Base-by-base conservation (phyloP, 768 basidiomycete genomes). In the Lentinus tigrinus region DNA sequence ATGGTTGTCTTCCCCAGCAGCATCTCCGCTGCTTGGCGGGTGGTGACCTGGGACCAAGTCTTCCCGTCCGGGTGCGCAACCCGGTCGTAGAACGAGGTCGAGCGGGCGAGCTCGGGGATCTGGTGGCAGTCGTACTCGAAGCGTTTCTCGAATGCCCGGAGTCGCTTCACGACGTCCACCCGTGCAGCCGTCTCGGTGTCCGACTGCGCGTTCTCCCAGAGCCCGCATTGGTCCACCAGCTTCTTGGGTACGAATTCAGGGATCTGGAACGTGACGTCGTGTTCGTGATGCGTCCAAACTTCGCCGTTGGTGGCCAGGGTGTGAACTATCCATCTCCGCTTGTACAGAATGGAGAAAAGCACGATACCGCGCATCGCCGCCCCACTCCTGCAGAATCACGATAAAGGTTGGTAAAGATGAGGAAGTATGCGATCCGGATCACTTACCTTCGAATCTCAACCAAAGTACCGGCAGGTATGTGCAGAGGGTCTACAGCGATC, bases 191-290 rank as follows among this genome's bases (percentile, higher is more conserved):
- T 69, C 57, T 88, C 72, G 8, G 19, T 24, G 21, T 59, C 61
- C n/a, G 36, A 24, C 3, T 28, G 42, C 0, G 80, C 69, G 23
- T 67, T 54, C 0, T 62, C 63, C 1, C 64, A 56, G 0, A 42
- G 40, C 1, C 86, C 85, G 65, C 85, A 87, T 31, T 83, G 77
- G 36, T 62, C 61, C 0, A 78, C 74, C 8, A 85, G 73, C 58
- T 81, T 76, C 40, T 58, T 50, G 14, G 81, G 67, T 24, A 83
- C 72, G 64, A 88, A 77, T n/a, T 73, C 70, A 0, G 88, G 87
- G n/a, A 89, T 73, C 24, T 76, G 64, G 67, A 86, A 89, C 65
- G 78, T 75, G 63, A 88, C 74, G 57, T 91, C 87, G n/a, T 74
- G 64, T 11, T 74, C 73, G 17, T 72, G 63, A 57, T 82, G 81